Percentiles rank a stretch among this genome's conserved stretches.
Conservation (phyloP, 148 eudicot species). For the Euryodendron excelsum region DNA sequence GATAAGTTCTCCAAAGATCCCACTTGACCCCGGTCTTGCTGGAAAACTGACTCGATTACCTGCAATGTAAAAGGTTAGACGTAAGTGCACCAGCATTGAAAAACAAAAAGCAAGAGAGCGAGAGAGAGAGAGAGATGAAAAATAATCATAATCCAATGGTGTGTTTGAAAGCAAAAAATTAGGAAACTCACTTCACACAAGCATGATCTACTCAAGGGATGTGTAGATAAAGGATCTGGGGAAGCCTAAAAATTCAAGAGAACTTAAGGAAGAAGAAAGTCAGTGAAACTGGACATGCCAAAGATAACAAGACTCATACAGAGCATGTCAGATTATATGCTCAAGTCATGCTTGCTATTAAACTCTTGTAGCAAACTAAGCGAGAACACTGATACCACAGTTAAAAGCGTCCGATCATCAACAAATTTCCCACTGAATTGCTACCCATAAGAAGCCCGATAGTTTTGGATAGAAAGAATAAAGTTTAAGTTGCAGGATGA, state of each 20-base stretch:
- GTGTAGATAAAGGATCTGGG: background rate
- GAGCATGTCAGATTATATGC: background rate
- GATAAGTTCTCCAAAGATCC: conserved; percentile 45
- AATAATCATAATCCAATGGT: too few species aligned
- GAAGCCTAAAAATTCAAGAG: too few species aligned
- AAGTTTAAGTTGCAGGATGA: too few species aligned
- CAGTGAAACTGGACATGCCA: background rate
- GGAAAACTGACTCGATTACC: conserved; percentile 82
- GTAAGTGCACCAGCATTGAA: background rate
- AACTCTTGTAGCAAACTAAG: background rate
- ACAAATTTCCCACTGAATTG: background rate
- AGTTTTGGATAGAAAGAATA: too few species aligned
- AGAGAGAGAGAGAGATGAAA: too few species aligned
- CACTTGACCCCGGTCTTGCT: conserved; percentile 48
- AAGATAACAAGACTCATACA: background rate
- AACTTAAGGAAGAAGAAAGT: background rate
- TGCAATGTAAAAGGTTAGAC: conserved; percentile 27
- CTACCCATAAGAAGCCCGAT: too few species aligned
- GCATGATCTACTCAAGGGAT: background rate
- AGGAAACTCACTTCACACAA: background rate
- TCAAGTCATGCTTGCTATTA: background rate
- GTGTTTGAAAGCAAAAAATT: too few species aligned
- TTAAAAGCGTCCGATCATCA: background rate
- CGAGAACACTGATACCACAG: background rate
- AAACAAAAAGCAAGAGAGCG: too few species aligned